Evolutionary conservation across 2,329 filamentous ascomycete species (phyloP).

Genomic region (Alternaria angustiovoidea): DNA sequence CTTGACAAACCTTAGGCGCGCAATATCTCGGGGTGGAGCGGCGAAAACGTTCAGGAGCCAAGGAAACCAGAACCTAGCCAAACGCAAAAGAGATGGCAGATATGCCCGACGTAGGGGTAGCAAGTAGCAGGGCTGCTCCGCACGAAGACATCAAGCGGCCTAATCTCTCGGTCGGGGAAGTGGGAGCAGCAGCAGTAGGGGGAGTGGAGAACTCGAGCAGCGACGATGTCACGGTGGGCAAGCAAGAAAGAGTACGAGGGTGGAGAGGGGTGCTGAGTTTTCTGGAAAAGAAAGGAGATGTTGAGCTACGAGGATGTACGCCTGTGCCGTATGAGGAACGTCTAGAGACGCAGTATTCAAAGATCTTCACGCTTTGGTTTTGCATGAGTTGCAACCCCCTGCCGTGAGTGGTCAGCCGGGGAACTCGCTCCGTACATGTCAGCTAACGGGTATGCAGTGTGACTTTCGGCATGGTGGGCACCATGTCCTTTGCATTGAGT

Average conservation of each 20-base stretch:
- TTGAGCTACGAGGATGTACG: slow-evolving; percentile 58
- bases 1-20: slow-evolving; percentile 2
- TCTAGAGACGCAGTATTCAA: slow-evolving; percentile 62
- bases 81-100: not conserved
- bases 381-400: slow-evolving; percentile 65
- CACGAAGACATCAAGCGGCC: slow-evolving; percentile 14
- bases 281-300: slow-evolving; percentile 34
- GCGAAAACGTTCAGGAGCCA: slow-evolving; percentile 5
- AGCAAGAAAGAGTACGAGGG: slow-evolving; percentile 21
- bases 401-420: slow-evolving; percentile 56
- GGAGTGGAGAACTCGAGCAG: not conserved
- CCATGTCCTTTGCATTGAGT: slow-evolving; percentile 62
- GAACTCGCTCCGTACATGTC: not conserved
- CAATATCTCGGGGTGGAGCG: slow-evolving; percentile 16
- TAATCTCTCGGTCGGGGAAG: slow-evolving; percentile 1
- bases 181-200: not conserved
- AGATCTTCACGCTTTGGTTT: slow-evolving; percentile 69
- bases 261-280: slow-evolving; percentile 27
- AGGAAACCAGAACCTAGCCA: not conserved
- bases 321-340: slow-evolving; percentile 65
- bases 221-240: slow-evolving; percentile 17
- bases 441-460: slow-evolving; percentile 51
- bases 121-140: slow-evolving; percentile 6
- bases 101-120: not conserved
- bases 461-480: slow-evolving; percentile 70